Evolutionary conservation across 345 rosid species (phyloP).

Genomic region (Lagerstroemia speciosa): DNA sequence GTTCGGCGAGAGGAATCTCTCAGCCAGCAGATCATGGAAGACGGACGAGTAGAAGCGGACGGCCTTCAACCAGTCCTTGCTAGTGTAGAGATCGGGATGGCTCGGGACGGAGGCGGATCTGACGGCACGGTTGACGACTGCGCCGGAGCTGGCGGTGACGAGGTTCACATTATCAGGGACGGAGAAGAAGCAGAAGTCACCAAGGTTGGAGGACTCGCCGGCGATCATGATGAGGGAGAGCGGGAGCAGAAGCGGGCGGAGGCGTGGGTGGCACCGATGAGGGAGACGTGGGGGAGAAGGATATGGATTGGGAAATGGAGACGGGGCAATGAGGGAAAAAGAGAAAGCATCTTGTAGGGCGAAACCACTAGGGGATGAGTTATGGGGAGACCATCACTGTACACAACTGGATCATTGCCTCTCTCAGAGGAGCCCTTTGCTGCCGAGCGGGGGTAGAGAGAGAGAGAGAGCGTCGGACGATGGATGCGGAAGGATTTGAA

Average conservation of each 20-base stretch:
- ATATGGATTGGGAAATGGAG: slow-evolving; percentile 23
- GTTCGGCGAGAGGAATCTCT: slow-evolving; percentile 50
- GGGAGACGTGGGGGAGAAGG: slow-evolving; percentile 18
- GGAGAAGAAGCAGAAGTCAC: slow-evolving; percentile 86
- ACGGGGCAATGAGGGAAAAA: slow-evolving; percentile 26
- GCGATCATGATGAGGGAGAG: slow-evolving; percentile 72
- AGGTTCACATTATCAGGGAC: slow-evolving; percentile 56
- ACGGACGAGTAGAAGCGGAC: slow-evolving; percentile 66
- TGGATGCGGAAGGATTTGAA: too few relatives aligned
- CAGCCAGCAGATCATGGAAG: slow-evolving; percentile 71
- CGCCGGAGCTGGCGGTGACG: slow-evolving; percentile 36
- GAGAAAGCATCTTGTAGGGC: slow-evolving; percentile 21
- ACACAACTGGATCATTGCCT: neutral
- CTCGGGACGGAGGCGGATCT: slow-evolving; percentile 30
- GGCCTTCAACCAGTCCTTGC: slow-evolving; percentile 57
- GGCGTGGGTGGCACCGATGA: slow-evolving; percentile 97
- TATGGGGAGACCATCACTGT: slow-evolving; percentile 1
- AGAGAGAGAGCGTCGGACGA: neutral
- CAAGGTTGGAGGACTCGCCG: slow-evolving; percentile 76
- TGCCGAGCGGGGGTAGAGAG: too few relatives aligned
- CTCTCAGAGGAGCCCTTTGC: neutral
- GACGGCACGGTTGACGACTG: slow-evolving; percentile 22
- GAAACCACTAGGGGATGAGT: neutral
- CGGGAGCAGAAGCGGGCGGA: slow-evolving; percentile 98
- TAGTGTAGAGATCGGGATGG: slow-evolving; percentile 36